Conservation (phyloP, 768 basidiomycete species). For the Rhodotorula taiwanensis region DNA sequence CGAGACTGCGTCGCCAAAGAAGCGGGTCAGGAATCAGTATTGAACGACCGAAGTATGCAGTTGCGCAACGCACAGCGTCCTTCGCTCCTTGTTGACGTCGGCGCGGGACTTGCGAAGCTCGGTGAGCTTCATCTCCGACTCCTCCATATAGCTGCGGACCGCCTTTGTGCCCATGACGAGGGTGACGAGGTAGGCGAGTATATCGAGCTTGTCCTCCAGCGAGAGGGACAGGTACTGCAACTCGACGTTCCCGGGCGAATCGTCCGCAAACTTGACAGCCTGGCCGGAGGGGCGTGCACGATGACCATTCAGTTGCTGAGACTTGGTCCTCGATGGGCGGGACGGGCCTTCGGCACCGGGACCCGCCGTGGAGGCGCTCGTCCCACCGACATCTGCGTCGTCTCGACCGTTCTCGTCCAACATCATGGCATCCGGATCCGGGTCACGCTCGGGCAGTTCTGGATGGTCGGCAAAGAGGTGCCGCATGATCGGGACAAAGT, state of each 20-base stretch:
- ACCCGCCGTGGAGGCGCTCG: too few relatives aligned
- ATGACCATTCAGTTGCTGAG: too few relatives aligned
- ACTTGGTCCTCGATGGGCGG: too few relatives aligned
- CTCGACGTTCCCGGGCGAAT: constrained; percentile 42
- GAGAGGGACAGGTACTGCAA: constrained; percentile 33
- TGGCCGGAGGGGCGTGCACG: too few relatives aligned
- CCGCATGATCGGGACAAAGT: constrained; percentile 34
- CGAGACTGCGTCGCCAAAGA: constrained; percentile 41
- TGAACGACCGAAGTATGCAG: neutral
- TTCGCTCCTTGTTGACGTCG: constrained; percentile 83
- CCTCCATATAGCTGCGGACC: constrained; percentile 81
- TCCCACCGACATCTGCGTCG: neutral
- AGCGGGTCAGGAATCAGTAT: too few relatives aligned
- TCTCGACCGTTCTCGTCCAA: constrained; percentile 29
- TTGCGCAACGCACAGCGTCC: constrained; percentile 63
- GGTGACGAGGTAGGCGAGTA: constrained; percentile 82
- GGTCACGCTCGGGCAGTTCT: constrained; percentile 35
- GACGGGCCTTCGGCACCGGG: too few relatives aligned
- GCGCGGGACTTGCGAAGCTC: constrained; percentile 91
- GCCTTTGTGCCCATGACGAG: constrained; percentile 82
- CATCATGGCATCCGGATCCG: constrained; percentile 42
- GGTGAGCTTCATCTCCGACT: constrained; percentile 79
- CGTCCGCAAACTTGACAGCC: constrained; percentile 5
- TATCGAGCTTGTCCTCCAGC: constrained; percentile 64
- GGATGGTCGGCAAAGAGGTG: constrained; percentile 36